phyloP scores from a whole-genome alignment of 441 rosid species.

The Isatis lusitanica region DNA sequence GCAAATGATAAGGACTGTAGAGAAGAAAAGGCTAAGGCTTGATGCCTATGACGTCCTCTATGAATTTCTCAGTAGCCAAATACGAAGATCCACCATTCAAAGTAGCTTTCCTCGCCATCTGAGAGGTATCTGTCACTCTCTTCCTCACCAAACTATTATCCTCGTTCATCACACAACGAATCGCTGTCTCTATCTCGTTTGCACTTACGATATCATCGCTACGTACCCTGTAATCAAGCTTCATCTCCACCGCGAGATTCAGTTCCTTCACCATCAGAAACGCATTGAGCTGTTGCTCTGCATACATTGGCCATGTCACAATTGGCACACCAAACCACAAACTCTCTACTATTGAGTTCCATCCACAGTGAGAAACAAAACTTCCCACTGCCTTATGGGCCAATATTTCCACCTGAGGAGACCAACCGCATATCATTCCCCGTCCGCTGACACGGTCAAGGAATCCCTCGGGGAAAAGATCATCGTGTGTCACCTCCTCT shows the following conservation, averaged over 20 bases:
- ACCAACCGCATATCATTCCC: constrained; percentile 53
- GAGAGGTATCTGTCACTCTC: constrained; percentile 32
- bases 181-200: constrained; percentile 40
- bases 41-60: constrained; percentile 12
- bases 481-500: constrained; percentile 4
- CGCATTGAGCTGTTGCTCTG: constrained; percentile 59
- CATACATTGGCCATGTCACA: constrained; percentile 53
- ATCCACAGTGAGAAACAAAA: constrained; percentile 57
- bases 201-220: constrained; percentile 38
- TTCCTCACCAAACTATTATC: constrained; percentile 29
- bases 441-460: constrained; percentile 40
- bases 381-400: constrained; percentile 48
- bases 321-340: constrained; percentile 53
- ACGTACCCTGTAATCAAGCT: constrained; percentile 35
- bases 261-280: constrained; percentile 47
- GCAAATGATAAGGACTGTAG: neutral
- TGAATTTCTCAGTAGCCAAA: constrained; percentile 20
- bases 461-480: constrained; percentile 47
- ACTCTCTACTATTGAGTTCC: constrained; percentile 58
- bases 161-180: constrained; percentile 32
- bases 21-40: constrained; percentile 6
- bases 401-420: constrained; percentile 48
- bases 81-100: constrained; percentile 22
- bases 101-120: constrained; percentile 22
- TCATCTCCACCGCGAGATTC: constrained; percentile 46